Base-by-base conservation (phyloP, 2,329 filamentous ascomycete species). In the Ascochyta fabae region DNA sequence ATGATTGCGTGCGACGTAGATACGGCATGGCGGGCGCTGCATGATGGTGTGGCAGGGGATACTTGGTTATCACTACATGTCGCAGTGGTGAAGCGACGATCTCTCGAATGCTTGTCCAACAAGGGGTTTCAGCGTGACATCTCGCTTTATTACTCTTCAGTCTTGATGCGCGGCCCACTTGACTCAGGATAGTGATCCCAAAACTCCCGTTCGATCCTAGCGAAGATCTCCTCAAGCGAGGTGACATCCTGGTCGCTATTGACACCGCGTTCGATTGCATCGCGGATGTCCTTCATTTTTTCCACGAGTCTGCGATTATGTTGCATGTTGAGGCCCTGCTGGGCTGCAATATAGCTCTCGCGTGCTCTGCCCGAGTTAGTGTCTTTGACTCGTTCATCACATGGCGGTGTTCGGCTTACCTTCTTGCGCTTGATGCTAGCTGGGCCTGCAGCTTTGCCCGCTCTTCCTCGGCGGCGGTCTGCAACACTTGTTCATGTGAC, bases 161-260 rank as follows among this genome's bases (percentile, higher is more conserved):
- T 34, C 16, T 48, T 39, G 44, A 54, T 39, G 15, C 4, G 15
- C 7, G 22, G 15, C 3, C 33, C 46, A 4, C 7, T n/a, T 3
- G 26, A 27, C 6, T 13, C n/a, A 15, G 33, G 29, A 24, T 41
- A 45, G 10, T 45, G 27, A 1, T 47, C 46, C 53, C 46, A 50
- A 27, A 55, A 55, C 19, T 46, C 53, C 12, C 36, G 46, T 22
- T 55, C 53, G 15, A 55, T 41, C 6, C 53, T 19, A 1, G 45
- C 36, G 31, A 55, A 55, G 9, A 55, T 24, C 16, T 50, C 53
- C 10, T 50, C 47, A 9, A 55, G 41, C 16, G 46, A 4, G 1
- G 53, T 46, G 7, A 55, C 42, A 7, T 55, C 53, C 10, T 50
- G 29, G 9, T 34, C 22, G 29, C 34, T 34, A 3, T 50, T 33